Evolutionary conservation across 75 land plant genomes (phyloP), one percentile per base, ranked within the genome.

Genomic region (Pseudotsuga menziesii): DNA sequence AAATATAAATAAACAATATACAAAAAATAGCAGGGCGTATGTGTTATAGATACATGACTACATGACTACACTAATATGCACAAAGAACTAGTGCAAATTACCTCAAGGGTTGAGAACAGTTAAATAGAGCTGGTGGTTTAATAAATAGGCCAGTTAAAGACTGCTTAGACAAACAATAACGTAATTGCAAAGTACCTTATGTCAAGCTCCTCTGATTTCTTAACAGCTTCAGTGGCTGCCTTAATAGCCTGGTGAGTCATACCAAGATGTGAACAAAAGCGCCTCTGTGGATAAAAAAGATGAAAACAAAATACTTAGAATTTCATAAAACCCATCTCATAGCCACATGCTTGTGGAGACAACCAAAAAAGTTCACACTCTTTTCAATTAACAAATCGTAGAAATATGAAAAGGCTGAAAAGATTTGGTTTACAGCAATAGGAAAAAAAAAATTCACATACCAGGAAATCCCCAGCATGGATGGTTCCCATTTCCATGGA

Each of bases 401-500:
- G 11, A 48, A 11, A 48, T 48, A 48, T 11, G 9, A 0, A 11
- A 11, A 48, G 44, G 71, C 41, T 36, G 36, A 36, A 32, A 66
- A 5, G 44, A 66, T 36, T 36, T 44, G 4, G 25, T 48, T 9
- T 20, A 15, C 9, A 25, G 27, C 22, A n/a, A 36, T 0, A 36
- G 77, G 27, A 44, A 25, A 74, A 0, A 74, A 0, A n/a, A 59
- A 63, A 77, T 19, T 71, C 14, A 62, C 90, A 82, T 73, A 95
- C 98, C 87, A 94, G 78, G 60, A 91, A 96, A 84, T 94, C 98
- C 6, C 97, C 99, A 60, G 95, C 99, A 83, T 96, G 91, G 58
- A 96, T 94, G 3, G 98, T 89, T 58, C 95, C 93, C 89, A 94
- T 93, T 72, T 94, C 97, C 91, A 96, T 89, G 6, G 97, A 91